Evolutionary conservation across 148 eudicot species (phyloP), one percentile per base, ranked within the genome.

Genomic region (Fagopyrum homotropicum): DNA sequence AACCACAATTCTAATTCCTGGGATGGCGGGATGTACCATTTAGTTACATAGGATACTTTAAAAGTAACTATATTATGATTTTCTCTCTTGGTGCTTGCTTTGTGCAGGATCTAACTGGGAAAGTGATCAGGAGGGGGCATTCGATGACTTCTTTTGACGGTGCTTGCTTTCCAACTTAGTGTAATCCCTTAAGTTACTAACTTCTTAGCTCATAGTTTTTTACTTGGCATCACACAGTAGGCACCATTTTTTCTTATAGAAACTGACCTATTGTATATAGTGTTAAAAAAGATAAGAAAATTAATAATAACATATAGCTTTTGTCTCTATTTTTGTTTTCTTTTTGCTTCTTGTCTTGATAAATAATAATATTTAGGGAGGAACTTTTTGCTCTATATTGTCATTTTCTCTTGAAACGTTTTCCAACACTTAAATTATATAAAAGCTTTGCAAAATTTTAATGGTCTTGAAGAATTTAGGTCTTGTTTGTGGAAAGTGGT

Each of bases 121-220:
- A 86, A 84, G 89, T 86, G 98, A 89, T 75, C 88, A 79, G 90
- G 99, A 95, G 92, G 96, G 96, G 91, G 91, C 91, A 79, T 95
- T 95, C 72, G 94, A 95, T 85, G 96, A 95, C 85, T 92, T 89
- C 84, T 95, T 95, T 87, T 95, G 92, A 95, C 72, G 91, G 86
- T 78, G 75, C 78, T 84, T 85, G 88, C 85, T 80, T 79, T 83
- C 78, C 75, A 77, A 78, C 77, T 78, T 82, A 78, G 71, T 83
- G 85, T 82, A 73, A 68, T 75, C 77, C 72, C 72, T 69, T 48
- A 35, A 35, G 45, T n/a, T 48, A 19, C 50, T 61, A 30, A 64
- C 59, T 73, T 78, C 75, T 79, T 57, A 70, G 56, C 45, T 79
- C 19, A 43, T 49, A 7, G 3, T 12, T 60, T 54, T 45, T 44